Conservation (phyloP, 1,139 yeast species). For the Candida labiduridarum region DNA sequence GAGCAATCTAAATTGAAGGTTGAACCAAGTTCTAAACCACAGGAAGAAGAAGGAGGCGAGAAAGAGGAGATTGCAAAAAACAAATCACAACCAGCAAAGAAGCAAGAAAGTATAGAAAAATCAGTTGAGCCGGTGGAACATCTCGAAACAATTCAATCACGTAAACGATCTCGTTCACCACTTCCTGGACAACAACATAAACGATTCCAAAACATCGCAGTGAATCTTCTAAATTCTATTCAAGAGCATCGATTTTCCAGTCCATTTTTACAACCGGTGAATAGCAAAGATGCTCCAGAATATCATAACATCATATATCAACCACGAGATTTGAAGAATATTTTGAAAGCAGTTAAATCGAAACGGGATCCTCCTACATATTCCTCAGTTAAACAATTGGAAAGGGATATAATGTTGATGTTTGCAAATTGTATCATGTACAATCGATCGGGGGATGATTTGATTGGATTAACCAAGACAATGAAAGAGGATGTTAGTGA, state of each 20-base stretch:
- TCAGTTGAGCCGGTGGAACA: neutral
- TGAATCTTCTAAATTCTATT: slow-evolving; percentile 63
- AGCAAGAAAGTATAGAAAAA: slow-evolving; percentile 4
- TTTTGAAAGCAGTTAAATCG: slow-evolving; percentile 56
- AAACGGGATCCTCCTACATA: slow-evolving; percentile 43
- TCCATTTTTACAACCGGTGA: slow-evolving; percentile 72
- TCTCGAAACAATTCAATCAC: slow-evolving; percentile 5
- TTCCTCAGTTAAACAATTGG: slow-evolving; percentile 61
- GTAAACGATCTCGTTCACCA: slow-evolving; percentile 29
- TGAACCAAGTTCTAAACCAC: no score
- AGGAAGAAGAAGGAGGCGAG: neutral
- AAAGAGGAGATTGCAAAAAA: neutral
- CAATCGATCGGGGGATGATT: slow-evolving; percentile 66
- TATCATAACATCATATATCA: slow-evolving; percentile 61
- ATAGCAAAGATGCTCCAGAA: slow-evolving; percentile 66
- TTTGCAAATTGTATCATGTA: slow-evolving; percentile 85
- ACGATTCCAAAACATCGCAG: slow-evolving; percentile 55
- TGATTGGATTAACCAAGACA: slow-evolving; percentile 62
- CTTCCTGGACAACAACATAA: slow-evolving; percentile 37
- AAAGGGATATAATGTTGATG: slow-evolving; percentile 73
- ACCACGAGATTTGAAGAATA: slow-evolving; percentile 70
- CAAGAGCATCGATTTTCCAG: slow-evolving; percentile 76
- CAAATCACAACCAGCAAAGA: neutral
- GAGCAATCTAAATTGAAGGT: neutral
- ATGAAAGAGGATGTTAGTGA: slow-evolving; percentile 63